Evolutionary conservation across 1,139 yeast species (phyloP).

Genomic region (Debaryomyces coudertii): DNA sequence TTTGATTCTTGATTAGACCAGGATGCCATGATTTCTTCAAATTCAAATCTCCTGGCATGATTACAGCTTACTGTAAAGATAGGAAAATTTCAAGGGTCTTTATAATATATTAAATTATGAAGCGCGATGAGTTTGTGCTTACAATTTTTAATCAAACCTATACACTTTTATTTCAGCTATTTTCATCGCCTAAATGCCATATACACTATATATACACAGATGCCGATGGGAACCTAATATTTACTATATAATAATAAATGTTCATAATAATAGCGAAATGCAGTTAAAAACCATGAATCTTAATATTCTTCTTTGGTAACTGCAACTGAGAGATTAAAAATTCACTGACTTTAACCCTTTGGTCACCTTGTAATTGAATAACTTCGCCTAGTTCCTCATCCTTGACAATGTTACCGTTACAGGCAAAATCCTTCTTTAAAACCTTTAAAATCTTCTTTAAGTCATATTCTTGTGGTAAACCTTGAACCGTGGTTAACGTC

Average conservation of each 20-base stretch:
- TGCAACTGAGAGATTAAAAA: constrained; percentile 86
- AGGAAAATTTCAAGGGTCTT: not conserved
- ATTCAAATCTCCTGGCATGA: constrained; percentile 79
- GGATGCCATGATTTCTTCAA: constrained; percentile 97
- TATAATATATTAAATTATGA: too few species aligned
- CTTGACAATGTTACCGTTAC: constrained; percentile 97
- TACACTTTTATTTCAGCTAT: not conserved
- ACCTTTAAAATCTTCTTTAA: constrained; percentile 91
- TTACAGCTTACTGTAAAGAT: not conserved
- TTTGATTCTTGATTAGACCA: constrained; percentile 79
- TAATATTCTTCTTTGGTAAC: constrained; percentile 93
- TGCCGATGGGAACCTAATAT: constrained; percentile 5
- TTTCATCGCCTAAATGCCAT: constrained; percentile 3
- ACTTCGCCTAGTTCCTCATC: constrained; percentile 97
- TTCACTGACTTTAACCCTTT: constrained; percentile 94
- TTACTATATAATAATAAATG: constrained; percentile 7
- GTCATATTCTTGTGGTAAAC: constrained; percentile 94
- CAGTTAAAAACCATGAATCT: constrained; percentile 93
- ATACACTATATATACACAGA: constrained; percentile 5
- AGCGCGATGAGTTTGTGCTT: constrained; percentile 4
- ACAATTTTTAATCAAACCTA: not conserved
- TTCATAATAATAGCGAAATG: constrained; percentile 6
- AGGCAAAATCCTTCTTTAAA: constrained; percentile 96
- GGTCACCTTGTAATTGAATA: constrained; percentile 98
- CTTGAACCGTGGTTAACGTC: constrained; percentile 97